Evolutionary conservation across 2,329 filamentous ascomycete species (phyloP), one percentile per base, ranked within the genome.

Genomic region (Orbilia brochopaga): DNA sequence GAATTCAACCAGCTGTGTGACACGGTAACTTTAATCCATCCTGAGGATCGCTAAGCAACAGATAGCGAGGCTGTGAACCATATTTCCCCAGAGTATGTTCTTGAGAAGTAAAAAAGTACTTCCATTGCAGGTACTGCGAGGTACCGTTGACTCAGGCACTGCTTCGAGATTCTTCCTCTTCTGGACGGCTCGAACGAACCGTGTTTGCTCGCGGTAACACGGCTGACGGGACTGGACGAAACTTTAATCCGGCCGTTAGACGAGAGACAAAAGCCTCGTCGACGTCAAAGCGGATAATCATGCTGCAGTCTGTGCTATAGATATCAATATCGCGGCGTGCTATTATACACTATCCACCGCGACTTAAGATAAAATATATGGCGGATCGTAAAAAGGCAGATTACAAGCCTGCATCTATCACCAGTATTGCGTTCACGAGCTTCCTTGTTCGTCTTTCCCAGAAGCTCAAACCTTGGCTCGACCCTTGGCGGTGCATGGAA

Each of bases 1-100:
- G 63, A 65, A 55, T 72, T 54, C 67, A 60, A 65, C 51, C 67
- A 60, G 56, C 51, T 48, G 48, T 65, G 51, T 50, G 55, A 55
- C 50, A 72, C 66, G 40, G 59, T 48, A 65, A 61, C 67, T 60
- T 61, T 72, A 65, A 44, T 55, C 50, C 54, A 10, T 37, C 40
- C n/a, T 19, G 44, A 21, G 44, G 44, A 21, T 48, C 44, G 44
- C 44, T 48, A 48, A 48, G 40, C 40, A 44, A 17, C 40, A 44
- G 40, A 44, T 15, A 15, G 44, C 44, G 19, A 48, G 44, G 44
- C 44, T 42, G 37, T 32, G 27, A 32, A 32, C 27, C 8, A 32
- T 32, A 32, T 32, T 32, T 32, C 27, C 27, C 27, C 27, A 32
- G 8, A 32, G n/a, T n/a, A n/a, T 17, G 13, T 5, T 17, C 40